These are phyloP conservation scores for Leccinum arenicola DNA, from an alignment of 768 basidiomycete genomes.

Conservation along the genomic window DNA sequence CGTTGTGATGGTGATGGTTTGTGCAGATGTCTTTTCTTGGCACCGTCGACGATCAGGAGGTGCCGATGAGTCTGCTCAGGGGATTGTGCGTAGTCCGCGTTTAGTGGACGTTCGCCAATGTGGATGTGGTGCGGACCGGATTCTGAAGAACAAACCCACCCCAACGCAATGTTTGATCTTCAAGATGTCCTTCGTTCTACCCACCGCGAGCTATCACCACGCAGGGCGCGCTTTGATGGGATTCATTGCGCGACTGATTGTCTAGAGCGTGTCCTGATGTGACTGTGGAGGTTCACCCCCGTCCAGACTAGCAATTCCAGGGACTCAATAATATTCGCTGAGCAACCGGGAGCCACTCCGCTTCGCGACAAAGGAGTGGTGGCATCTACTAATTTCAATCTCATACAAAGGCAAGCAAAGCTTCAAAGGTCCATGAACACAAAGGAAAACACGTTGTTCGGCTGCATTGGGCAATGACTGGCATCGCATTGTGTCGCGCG, in stretches of 20 bases:
- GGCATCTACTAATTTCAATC: not conserved
- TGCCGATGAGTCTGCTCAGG: not conserved
- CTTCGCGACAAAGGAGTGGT: constrained; percentile 7
- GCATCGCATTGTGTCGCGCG: not conserved
- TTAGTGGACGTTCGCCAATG: not conserved
- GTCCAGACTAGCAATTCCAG: not conserved
- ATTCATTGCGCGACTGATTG: not conserved
- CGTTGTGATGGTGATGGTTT: constrained; percentile 17
- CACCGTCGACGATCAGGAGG: constrained; percentile 6
- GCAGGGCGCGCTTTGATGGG: not conserved
- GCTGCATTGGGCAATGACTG: constrained; percentile 1
- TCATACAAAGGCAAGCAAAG: constrained; percentile 16
- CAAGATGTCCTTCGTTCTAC: not conserved
- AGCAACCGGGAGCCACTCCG: not conserved
- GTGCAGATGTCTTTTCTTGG: not conserved
- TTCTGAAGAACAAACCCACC: not conserved
- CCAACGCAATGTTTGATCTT: not conserved
- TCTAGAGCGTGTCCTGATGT: not conserved
- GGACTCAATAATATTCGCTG: not conserved
- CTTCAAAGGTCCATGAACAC: constrained; percentile 3
- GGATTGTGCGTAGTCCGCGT: not conserved
- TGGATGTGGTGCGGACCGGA: not conserved
- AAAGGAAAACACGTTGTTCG: constrained; percentile 6
- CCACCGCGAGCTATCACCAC: not conserved
- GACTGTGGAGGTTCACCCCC: not conserved